A percentile compares a stretch with the other conserved stretches of the same genome.
phyloP scores from a whole-genome alignment of 106 monocot genomes.

The Ottelia alismoides region DNA sequence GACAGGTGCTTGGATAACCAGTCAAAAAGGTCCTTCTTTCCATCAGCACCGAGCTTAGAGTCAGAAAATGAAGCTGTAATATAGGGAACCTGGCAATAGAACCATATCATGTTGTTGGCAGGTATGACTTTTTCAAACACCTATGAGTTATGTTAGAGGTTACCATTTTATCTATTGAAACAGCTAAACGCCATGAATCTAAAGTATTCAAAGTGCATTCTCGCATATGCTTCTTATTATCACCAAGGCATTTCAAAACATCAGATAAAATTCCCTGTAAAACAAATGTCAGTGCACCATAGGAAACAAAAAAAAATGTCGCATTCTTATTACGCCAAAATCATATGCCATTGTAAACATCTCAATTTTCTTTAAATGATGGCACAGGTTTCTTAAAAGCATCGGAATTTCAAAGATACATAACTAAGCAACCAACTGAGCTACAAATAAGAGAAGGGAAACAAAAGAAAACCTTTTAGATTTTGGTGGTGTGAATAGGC shows the following conservation, averaged over 20 bases:
- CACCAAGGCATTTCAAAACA: slow-evolving; percentile 91
- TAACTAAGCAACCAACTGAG: no score
- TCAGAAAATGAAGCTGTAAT: slow-evolving; percentile 64
- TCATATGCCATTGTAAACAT: no score
- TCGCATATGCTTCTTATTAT: slow-evolving; percentile 98
- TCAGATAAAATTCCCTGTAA: slow-evolving; percentile 71
- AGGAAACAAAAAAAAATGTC: slow-evolving; percentile 1
- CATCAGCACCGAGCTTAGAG: slow-evolving; percentile 77
- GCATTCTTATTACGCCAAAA: no score
- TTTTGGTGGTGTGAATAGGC: no score
- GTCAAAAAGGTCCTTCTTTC: slow-evolving; percentile 96
- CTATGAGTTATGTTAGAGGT: no score
- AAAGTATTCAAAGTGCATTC: slow-evolving; percentile 78
- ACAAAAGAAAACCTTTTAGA: not conserved
- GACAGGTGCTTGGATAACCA: slow-evolving; percentile 83
- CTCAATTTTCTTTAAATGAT: no score
- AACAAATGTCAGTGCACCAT: no score
- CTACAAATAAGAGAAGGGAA: not conserved
- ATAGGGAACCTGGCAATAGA: slow-evolving; percentile 62
- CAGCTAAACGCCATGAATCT: slow-evolving; percentile 82
- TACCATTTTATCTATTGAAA: slow-evolving; percentile 93
- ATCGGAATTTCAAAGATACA: no score
- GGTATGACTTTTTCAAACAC: no score
- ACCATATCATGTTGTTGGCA: not conserved
- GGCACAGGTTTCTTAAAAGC: no score